These are phyloP conservation scores for Sistotremastrum niveocremeum DNA, from an alignment of 768 basidiomycete species.

Conservation along the genomic window DNA sequence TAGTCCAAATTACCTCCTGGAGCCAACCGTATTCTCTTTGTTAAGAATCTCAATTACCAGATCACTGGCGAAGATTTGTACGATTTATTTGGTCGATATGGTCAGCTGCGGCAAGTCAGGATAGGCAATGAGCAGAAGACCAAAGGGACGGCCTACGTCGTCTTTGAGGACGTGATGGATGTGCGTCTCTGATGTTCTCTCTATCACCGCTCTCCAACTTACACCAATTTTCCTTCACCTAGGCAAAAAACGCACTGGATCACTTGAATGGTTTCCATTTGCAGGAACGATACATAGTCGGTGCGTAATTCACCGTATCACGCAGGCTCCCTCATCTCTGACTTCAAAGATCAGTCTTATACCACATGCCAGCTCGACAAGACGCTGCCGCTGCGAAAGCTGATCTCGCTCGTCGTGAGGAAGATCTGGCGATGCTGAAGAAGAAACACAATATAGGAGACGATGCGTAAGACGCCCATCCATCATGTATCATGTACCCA, in stretches of 20 bases:
- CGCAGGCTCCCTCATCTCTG: neutral
- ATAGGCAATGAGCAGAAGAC: constrained; percentile 88
- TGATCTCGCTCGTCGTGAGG: constrained; percentile 81
- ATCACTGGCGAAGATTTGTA: constrained; percentile 91
- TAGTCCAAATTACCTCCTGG: constrained; percentile 85
- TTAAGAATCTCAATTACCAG: constrained; percentile 87
- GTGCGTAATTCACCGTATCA: constrained; percentile 15
- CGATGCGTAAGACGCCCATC: constrained; percentile 22
- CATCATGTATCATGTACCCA: neutral
- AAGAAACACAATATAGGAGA: constrained; percentile 67
- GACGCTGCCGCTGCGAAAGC: constrained; percentile 89
- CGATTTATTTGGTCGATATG: constrained; percentile 95
- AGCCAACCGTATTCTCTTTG: constrained; percentile 83
- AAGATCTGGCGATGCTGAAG: constrained; percentile 80
- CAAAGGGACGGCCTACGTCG: constrained; percentile 93
- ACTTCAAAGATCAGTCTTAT: constrained; percentile 43
- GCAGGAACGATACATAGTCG: constrained; percentile 94
- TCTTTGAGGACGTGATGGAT: constrained; percentile 94
- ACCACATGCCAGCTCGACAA: constrained; percentile 96
- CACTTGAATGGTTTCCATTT: constrained; percentile 97
- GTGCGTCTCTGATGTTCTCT: constrained; percentile 29
- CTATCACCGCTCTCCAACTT: neutral
- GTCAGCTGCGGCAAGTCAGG: constrained; percentile 89
- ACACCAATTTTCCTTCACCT: constrained; percentile 1
- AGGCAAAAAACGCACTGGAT: constrained; percentile 95